phyloP scores from a whole-genome alignment of 805 yeast genomes.

The Naumovozyma baii region DNA sequence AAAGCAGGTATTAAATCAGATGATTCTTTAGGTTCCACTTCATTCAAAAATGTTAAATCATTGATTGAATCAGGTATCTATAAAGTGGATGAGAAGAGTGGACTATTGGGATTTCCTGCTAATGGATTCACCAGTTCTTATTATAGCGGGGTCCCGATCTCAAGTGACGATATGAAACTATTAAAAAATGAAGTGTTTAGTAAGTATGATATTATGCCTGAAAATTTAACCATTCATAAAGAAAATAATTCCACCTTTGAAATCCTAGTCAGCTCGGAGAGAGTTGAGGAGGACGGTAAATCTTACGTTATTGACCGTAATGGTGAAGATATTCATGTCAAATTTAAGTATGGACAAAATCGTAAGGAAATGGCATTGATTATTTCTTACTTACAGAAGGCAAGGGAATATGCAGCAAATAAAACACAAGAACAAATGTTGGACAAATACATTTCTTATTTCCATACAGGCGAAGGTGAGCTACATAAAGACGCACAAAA shows the following conservation, averaged over 20 bases:
- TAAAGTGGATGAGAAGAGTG: conserved; percentile 36
- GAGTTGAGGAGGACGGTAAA: conserved; percentile 15
- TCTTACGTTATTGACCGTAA: conserved; percentile 49
- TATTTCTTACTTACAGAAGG: conserved; percentile 45
- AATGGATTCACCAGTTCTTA: conserved; percentile 69
- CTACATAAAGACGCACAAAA: conserved; percentile 80
- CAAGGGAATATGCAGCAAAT: conserved; percentile 59
- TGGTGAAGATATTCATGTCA: conserved; percentile 32
- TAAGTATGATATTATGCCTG: conserved; percentile 41
- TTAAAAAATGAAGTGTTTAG: conserved; percentile 39
- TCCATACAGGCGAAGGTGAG: conserved; percentile 71
- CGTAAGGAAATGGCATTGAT: conserved; percentile 51
- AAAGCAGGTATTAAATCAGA: conserved; percentile 29
- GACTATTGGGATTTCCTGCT: conserved; percentile 69
- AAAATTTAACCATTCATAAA: conserved; percentile 67
- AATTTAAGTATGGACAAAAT: conserved; percentile 72
- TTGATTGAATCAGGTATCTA: conserved; percentile 42
- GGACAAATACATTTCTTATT: conserved; percentile 55
- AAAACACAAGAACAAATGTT: conserved; percentile 62
- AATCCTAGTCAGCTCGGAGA: conserved; percentile 61
- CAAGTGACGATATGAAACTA: conserved; percentile 54
- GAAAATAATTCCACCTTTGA: conserved; percentile 37
- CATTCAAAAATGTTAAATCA: conserved; percentile 22
- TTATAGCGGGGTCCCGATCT: conserved; percentile 43
- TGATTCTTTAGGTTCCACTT: conserved; percentile 12